Conservation (phyloP, 306 rosid genomes). For the Prunus kanzakura region DNA sequence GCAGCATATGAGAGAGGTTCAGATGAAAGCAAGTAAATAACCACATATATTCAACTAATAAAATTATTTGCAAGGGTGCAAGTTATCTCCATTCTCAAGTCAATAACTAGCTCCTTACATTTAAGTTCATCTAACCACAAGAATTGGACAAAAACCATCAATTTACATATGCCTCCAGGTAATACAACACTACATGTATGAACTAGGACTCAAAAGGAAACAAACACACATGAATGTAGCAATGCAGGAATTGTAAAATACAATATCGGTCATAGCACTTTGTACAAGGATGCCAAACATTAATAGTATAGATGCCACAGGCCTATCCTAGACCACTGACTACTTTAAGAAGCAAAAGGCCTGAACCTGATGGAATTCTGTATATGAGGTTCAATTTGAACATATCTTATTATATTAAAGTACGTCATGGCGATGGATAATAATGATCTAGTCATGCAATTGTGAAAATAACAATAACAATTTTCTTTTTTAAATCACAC, state of each 20-base stretch:
- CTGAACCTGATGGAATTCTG: neutral
- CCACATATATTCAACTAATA: neutral
- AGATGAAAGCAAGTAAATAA: neutral
- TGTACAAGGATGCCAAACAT: neutral
- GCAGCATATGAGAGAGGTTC: neutral
- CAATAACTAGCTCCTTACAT: neutral
- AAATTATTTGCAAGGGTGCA: neutral
- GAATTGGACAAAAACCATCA: neutral
- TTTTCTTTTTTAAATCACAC: neutral
- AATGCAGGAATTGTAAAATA: neutral
- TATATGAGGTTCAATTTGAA: neutral
- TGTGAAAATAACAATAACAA: neutral
- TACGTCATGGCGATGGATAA: neutral
- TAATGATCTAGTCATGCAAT: neutral
- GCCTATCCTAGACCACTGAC: neutral
- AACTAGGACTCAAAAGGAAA: neutral
- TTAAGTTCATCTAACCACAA: neutral
- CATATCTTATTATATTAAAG: neutral
- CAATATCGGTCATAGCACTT: neutral
- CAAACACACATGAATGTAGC: neutral
- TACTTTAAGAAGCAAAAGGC: neutral
- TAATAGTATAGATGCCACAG: neutral
- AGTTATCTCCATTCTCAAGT: too few species aligned
- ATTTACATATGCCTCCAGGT: neutral
- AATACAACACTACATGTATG: neutral